These are phyloP conservation scores for Musa balbisiana DNA, from an alignment of 202 grass and related monocot genomes.

Conservation along the genomic window DNA sequence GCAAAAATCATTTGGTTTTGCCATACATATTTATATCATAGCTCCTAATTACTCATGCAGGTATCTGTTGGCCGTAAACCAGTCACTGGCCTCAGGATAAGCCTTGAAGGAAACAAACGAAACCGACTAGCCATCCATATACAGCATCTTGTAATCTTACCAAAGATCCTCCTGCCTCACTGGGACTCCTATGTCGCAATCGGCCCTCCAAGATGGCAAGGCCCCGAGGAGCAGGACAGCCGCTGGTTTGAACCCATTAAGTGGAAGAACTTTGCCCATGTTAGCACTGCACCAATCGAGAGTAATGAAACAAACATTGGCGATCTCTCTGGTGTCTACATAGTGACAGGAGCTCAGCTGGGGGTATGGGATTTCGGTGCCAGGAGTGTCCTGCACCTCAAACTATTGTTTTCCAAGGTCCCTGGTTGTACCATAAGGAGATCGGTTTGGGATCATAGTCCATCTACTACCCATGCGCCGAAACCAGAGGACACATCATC, in stretches of 20 bases:
- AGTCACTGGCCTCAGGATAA: constrained; percentile 66
- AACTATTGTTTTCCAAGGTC: constrained; percentile 85
- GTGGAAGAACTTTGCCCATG: constrained; percentile 95
- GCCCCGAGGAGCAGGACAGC: constrained; percentile 98
- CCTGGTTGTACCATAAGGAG: constrained; percentile 96
- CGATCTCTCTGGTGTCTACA: constrained; percentile 78
- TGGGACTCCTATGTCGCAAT: constrained; percentile 92
- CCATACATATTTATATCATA: not conserved
- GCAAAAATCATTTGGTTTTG: too few species aligned
- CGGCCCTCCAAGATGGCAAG: constrained; percentile 92
- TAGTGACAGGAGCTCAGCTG: constrained; percentile 91
- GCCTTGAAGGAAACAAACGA: constrained; percentile 79
- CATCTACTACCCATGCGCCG: constrained; percentile 33
- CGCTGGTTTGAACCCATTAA: constrained; percentile 97
- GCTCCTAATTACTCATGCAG: constrained; percentile 38
- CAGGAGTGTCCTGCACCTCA: constrained; percentile 82
- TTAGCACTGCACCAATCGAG: constrained; percentile 88
- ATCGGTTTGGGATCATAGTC: constrained; percentile 95
- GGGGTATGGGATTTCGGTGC: constrained; percentile 96
- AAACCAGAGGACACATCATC: constrained; percentile 55
- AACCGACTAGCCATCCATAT: constrained; percentile 82
- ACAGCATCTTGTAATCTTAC: constrained; percentile 83
- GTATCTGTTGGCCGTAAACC: constrained; percentile 93
- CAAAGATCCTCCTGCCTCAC: constrained; percentile 88
- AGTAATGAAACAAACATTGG: constrained; percentile 77